Evolutionary conservation across 805 yeast species (phyloP).

Genomic region (Millerozyma acaciae): DNA sequence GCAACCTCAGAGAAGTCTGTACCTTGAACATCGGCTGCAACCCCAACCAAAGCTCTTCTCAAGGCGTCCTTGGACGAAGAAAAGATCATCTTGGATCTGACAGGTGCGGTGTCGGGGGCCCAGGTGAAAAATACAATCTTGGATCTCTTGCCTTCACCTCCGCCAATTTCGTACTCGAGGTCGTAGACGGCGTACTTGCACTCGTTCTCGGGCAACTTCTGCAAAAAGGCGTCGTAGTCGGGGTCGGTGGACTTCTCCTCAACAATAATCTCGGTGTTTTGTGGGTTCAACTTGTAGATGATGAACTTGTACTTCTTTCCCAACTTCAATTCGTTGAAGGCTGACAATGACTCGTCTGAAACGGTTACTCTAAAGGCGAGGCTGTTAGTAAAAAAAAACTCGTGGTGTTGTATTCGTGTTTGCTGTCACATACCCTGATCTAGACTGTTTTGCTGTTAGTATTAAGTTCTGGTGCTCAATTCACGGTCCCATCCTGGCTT

Average conservation of each 20-base stretch:
- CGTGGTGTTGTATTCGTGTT: neutral
- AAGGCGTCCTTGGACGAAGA: slow-evolving; percentile 98
- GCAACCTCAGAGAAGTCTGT: slow-evolving; percentile 97
- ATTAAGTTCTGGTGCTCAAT: too few species aligned
- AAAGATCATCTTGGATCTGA: slow-evolving; percentile 95
- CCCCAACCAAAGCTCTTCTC: slow-evolving; percentile 95
- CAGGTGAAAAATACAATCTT: slow-evolving; percentile 73
- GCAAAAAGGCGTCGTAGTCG: slow-evolving; percentile 83
- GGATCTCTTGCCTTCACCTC: slow-evolving; percentile 92
- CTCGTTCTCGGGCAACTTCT: slow-evolving; percentile 89
- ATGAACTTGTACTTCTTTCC: slow-evolving; percentile 86
- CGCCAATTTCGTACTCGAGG: slow-evolving; percentile 87
- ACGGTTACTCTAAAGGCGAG: slow-evolving; percentile 36
- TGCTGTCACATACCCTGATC: slow-evolving; percentile 28
- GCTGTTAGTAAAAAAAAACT: neutral
- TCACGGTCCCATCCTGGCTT: too few species aligned
- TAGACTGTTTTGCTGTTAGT: slow-evolving; percentile 22
- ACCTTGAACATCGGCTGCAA: slow-evolving; percentile 93
- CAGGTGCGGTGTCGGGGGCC: slow-evolving; percentile 97
- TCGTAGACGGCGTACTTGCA: slow-evolving; percentile 96
- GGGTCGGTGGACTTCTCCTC: slow-evolving; percentile 71
- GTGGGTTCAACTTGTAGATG: slow-evolving; percentile 74
- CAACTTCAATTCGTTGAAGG: slow-evolving; percentile 93
- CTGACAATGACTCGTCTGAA: slow-evolving; percentile 81
- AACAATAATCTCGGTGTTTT: slow-evolving; percentile 88